Evolutionary conservation across 2,329 filamentous ascomycete genomes (phyloP).

Genomic region (Ophiocordyceps australis): DNA sequence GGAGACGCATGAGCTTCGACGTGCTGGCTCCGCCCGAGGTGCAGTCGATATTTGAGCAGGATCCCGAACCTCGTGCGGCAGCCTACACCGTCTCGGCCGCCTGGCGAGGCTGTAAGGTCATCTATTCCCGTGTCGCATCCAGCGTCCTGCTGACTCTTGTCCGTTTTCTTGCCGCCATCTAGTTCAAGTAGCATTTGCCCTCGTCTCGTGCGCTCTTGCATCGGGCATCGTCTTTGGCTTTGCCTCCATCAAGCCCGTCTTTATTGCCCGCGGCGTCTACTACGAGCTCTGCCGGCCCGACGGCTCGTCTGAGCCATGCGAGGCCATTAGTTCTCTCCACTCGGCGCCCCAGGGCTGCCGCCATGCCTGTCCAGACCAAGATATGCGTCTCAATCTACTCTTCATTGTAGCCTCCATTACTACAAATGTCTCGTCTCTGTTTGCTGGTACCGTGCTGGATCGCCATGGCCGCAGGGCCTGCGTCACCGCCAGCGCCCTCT

Average conservation of each 20-base stretch:
- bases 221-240: not conserved
- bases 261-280: not conserved
- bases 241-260: not conserved
- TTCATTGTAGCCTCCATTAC: not conserved
- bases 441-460: not conserved
- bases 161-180: too few species aligned
- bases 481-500: not conserved
- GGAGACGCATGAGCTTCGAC: not conserved
- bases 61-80: not conserved
- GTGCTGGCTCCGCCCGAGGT: not conserved
- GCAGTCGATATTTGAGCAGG: not conserved
- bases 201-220: not conserved
- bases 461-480: not conserved
- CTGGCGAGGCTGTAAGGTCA: not conserved
- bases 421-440: not conserved
- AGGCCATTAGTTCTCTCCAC: too few species aligned
- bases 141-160: too few species aligned
- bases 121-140: not conserved
- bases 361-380: not conserved
- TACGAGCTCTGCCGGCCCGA: not conserved
- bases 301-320: not conserved
- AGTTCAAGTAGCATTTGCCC: not conserved
- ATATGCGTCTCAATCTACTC: not conserved
- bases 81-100: not conserved
- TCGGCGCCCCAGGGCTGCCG: too few species aligned